Conservation (phyloP, 2,329 filamentous ascomycete species). For the Pseudogymnoascus sp. region DNA sequence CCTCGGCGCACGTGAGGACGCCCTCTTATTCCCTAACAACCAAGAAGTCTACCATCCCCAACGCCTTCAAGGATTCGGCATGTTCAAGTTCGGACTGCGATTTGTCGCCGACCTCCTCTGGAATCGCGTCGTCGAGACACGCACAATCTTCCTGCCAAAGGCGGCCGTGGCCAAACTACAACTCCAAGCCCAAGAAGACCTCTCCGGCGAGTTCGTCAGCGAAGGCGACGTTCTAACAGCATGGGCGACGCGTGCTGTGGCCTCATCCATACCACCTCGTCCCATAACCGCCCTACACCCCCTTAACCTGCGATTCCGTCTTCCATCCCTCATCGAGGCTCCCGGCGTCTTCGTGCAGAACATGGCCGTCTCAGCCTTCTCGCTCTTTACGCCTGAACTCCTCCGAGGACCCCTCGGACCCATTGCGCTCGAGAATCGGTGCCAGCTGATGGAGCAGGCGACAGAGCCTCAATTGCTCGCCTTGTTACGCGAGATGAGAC, state of each 20-base stretch:
- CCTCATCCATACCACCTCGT: conserved; percentile 25
- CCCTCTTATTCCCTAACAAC: conserved; percentile 27
- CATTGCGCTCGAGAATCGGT: conserved; percentile 29
- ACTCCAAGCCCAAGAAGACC: conserved; percentile 29
- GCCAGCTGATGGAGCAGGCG: conserved; percentile 32
- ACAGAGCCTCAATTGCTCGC: conserved; percentile 34
- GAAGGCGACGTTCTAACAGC: conserved; percentile 42
- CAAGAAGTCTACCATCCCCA: conserved; percentile 26
- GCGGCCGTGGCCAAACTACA: conserved; percentile 29
- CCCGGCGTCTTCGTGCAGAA: conserved; percentile 25
- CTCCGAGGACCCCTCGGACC: conserved; percentile 26
- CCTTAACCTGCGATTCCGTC: conserved; percentile 33
- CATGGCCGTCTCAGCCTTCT: conserved; percentile 26
- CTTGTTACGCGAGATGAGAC: conserved; percentile 27
- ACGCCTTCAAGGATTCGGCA: conserved; percentile 26
- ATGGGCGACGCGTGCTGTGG: conserved; percentile 33
- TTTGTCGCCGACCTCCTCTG: conserved; percentile 33
- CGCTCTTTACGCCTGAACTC: conserved; percentile 25
- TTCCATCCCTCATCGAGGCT: conserved; percentile 29
- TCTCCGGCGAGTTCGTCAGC: conserved; percentile 34
- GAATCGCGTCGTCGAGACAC: conserved; percentile 30
- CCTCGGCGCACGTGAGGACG: conserved; percentile 33
- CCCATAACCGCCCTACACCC: conserved; percentile 36
- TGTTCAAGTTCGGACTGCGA: conserved; percentile 32
- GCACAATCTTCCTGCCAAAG: conserved; percentile 37